These are phyloP conservation scores for Mycena citricolor DNA, from an alignment of 1,284 basidiomycete genomes.

Conservation along the genomic window DNA sequence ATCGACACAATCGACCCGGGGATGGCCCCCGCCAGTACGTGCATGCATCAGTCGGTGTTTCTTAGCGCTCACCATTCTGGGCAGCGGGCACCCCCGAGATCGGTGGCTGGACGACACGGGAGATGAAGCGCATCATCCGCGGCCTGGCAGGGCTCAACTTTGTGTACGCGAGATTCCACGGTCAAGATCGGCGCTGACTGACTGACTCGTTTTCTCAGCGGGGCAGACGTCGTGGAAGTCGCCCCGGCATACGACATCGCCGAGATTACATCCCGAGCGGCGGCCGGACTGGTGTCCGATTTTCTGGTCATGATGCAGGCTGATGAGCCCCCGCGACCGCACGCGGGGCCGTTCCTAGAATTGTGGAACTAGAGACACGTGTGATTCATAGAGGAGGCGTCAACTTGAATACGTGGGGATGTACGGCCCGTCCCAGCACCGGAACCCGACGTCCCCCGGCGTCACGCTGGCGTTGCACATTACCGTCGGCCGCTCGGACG, in stretches of 20 bases:
- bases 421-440: slow-evolving; percentile 20
- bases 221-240: slow-evolving; percentile 76
- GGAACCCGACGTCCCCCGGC: slow-evolving; percentile 15
- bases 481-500: slow-evolving; percentile 8
- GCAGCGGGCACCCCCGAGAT: slow-evolving; percentile 68
- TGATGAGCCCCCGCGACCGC: slow-evolving; percentile 2
- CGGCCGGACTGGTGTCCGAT: slow-evolving; percentile 11
- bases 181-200: not conserved
- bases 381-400: too few species aligned
- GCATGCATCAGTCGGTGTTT: not conserved
- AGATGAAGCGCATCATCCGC: slow-evolving; percentile 69
- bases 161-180: slow-evolving; percentile 41
- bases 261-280: slow-evolving; percentile 10
- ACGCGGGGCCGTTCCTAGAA: slow-evolving; percentile 3
- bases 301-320: slow-evolving; percentile 11
- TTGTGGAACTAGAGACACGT: too few species aligned
- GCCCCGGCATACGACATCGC: slow-evolving; percentile 68
- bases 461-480: slow-evolving; percentile 16
- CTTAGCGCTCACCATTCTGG: not conserved
- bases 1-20: slow-evolving; percentile 71
- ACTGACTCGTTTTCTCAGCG: slow-evolving; percentile 1
- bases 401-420: too few species aligned
- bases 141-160: slow-evolving; percentile 72
- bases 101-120: slow-evolving; percentile 75
- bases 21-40: slow-evolving; percentile 74